Evolutionary conservation across 1,284 basidiomycete species (phyloP), one percentile per base, ranked within the genome.

Genomic region (Apiotrichum siamense): DNA sequence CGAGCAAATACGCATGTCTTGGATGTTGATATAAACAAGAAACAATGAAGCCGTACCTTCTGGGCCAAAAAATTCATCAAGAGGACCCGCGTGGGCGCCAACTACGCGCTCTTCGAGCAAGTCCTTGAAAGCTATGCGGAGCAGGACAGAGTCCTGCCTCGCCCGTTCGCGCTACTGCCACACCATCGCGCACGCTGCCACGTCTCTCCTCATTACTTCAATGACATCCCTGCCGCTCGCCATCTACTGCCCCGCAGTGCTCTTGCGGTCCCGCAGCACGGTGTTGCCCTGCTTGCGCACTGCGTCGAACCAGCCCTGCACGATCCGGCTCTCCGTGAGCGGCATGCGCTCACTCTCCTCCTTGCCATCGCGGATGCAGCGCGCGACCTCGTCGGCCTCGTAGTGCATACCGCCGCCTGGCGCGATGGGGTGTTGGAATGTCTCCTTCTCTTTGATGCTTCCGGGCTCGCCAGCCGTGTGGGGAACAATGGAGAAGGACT

Each of bases 261-360:
- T 60, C 52, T 63, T 63, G 25, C 61, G 36, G 44, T 63, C 52
- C 55, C 65, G 67, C 48, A 65, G 59, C 23, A 61, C 62, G n/a
- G 63, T 67, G 18, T 51, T 44, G 21, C 70, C 69, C 18, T 54
- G 52, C 54, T 56, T 66, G 49, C 78, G 63, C 55, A 87, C 87
- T 78, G 84, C 81, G 64, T 91, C 88, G 65, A 91, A 87, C 52
- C 88, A 81, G 32, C 81, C 76, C 83, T 89, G 89, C 58, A 85
- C 81, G 57, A 89, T 64, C 57, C 86, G 63, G 65, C 84, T 88
- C 76, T 88, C 88, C 36, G 82, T 80, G 57, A 84, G 83, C 1
- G 81, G 79, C 85, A 88, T 90, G 23, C 81, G 62, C 6, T 77
- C 77, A 61, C 86, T 87, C 73, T 90, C 81, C n/a, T 75, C 73